Evolutionary conservation across 179 eudicot genomes (phyloP).

Genomic region (Beta macrorhiza): DNA sequence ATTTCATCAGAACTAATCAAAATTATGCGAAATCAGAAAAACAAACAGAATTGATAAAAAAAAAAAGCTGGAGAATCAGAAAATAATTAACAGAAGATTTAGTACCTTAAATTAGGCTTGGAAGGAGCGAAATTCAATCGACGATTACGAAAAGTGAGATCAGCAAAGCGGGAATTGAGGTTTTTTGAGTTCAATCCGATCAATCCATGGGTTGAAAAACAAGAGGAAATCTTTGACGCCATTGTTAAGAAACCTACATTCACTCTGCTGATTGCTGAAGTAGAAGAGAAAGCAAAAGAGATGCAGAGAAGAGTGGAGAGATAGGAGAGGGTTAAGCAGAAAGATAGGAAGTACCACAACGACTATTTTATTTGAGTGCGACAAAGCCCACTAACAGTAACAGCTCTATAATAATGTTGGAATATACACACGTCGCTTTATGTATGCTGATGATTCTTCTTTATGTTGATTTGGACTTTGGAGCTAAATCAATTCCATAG

Average conservation of each 20-base stretch:
- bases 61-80: not conserved
- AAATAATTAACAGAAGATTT: not conserved
- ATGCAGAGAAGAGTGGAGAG: not conserved
- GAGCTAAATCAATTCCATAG: too few relatives aligned
- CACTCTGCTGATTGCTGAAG: not conserved
- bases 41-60: not conserved
- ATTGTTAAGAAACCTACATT: constrained; percentile 26
- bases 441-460: not conserved
- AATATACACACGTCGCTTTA: not conserved
- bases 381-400: not conserved
- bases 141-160: constrained; percentile 28
- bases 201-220: constrained; percentile 43
- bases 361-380: not conserved
- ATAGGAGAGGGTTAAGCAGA: too few relatives aligned
- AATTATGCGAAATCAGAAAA: not conserved
- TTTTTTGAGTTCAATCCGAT: constrained; percentile 28
- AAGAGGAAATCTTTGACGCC: constrained; percentile 52
- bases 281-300: not conserved
- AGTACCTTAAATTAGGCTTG: constrained; percentile 52
- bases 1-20: not conserved
- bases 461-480: not conserved
- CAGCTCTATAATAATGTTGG: not conserved
- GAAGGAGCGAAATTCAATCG: constrained; percentile 31
- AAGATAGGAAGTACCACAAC: constrained; percentile 4
- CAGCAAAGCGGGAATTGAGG: constrained; percentile 30